Base-by-base conservation (phyloP, 495 filamentous ascomycete species). In the Penicillium simplicissimum region DNA sequence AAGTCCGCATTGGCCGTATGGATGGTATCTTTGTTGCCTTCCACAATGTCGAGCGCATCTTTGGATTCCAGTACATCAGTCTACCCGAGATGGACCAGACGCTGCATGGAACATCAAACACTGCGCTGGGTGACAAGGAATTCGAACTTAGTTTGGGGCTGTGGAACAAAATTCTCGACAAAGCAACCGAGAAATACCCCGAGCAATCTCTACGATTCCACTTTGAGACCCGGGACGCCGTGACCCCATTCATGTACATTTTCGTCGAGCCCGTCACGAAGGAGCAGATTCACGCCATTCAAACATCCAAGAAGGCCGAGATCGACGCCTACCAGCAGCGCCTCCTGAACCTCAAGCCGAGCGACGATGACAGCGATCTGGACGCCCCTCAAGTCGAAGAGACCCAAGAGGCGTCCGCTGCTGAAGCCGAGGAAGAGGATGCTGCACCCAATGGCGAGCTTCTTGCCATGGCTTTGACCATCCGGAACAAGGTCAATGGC, bases 1-100 rank as follows among this genome's bases (percentile, higher is more conserved):
- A 99, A 72, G 95, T 93, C 36, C 87, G 95, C 23, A 92, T 98
- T 82, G 95, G 95, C 31, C 87, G 96, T 21, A 99, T 99, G 95
- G 93, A 98, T 64, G 95, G 95, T 53, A 97, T 98, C 52, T 98
- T 97, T 66, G 91, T 97, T n/a, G 96, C 96, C 13, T 98, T 87
- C 72, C 95, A 99, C 76, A 99, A 99, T 67, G 88, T 91, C 6
- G 83, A 96, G 71, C 87, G 92, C 36, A 96, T 99, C 45, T 99
- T 99, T 70, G 95, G 95, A 0, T 99, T 99, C 74, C 95, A 98
- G 73, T 99, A 99, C 68, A 79, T 99, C 56, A 85, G 86, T 57
- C 72, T 97, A 14, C 66, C 81, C 1, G 96, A 98, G 67, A 95
- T 99, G 90, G 95, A 99, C 71, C 71, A 78, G 14, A 81, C 90